These are phyloP conservation scores for Sutorius australiensis DNA, from an alignment of 768 basidiomycete genomes.

Conservation along the genomic window DNA sequence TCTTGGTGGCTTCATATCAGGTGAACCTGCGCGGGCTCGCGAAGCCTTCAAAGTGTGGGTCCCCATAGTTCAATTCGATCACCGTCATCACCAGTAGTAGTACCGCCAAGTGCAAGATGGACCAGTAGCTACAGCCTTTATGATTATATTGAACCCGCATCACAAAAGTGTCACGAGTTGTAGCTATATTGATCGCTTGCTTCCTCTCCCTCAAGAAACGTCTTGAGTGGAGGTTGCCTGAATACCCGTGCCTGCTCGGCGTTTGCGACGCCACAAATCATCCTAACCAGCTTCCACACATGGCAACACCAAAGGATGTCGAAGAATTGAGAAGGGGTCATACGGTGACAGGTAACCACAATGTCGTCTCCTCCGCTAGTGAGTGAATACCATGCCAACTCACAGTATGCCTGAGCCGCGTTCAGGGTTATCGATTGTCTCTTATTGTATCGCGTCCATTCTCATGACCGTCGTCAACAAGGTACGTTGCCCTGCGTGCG, in stretches of 20 bases:
- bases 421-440: constrained; percentile 74
- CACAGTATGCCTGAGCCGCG: background rate
- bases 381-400: constrained; percentile 4
- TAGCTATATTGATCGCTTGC: too few species aligned
- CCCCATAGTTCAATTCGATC: too few species aligned
- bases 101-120: too few species aligned
- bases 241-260: too few species aligned
- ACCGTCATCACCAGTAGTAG: too few species aligned
- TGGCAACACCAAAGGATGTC: constrained; percentile 14
- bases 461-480: constrained; percentile 98
- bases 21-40: background rate
- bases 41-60: too few species aligned
- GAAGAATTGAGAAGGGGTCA: constrained; percentile 48
- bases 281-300: background rate
- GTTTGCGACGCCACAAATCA: too few species aligned
- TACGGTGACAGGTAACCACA: constrained; percentile 37
- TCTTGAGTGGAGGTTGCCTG: too few species aligned
- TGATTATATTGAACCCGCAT: too few species aligned
- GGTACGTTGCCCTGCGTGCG: constrained; percentile 39
- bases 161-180: too few species aligned
- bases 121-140: too few species aligned
- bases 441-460: constrained; percentile 91
- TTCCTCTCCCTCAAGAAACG: too few species aligned
- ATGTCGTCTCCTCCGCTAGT: constrained; percentile 22
- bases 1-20: background rate